Base-by-base conservation (phyloP, 1,284 basidiomycete species). In the Chalciporus piperatoides region DNA sequence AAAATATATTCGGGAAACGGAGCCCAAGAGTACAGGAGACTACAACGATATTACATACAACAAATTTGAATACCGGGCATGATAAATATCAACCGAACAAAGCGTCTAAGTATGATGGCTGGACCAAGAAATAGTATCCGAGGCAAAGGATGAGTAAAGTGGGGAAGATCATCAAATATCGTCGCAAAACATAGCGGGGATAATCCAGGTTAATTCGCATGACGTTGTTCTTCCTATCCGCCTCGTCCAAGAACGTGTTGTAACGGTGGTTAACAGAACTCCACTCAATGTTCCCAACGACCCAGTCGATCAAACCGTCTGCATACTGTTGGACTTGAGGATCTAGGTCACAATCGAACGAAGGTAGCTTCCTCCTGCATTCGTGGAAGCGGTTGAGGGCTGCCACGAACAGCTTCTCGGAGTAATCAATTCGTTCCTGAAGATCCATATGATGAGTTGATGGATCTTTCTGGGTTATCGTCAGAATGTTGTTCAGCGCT, bases 241-340 rank as follows among this genome's bases (percentile, higher is more conserved):
- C n/a, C 11, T 55, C 49, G 45, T 56, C 44, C 45, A 48, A 12
- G 40, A 68, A 66, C 10, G 52, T 51, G 2, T 53, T 61, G 52
- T 64, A 67, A 15, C 61, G 65, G 37, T 55, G 58, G 44, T 57
- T 66, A 21, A 60, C 46, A 11, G 36, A 5, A 32, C 65, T 68
- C 65, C 60, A 64, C 35, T 68, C 46, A 6, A 66, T 59, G 19
- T 61, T 64, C 27, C 65, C 65, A 7, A 38, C 42, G 25, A 57
- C 19, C 62, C 57, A 64, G 41, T 65, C 63, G 2, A 58, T 27
- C 27, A 68, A 32, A 27, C 65, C 65, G n/a, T 68, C 60, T 12
- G 55, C 54, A 42, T 67, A 65, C 9, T 49, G 47, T 6, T 54
- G 30, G 23, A 65, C 15, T 6, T 62, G 49, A 24, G 24, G 42